These are phyloP conservation scores for Quercus wislizeni DNA, from an alignment of 306 rosid species.

Conservation along the genomic window DNA sequence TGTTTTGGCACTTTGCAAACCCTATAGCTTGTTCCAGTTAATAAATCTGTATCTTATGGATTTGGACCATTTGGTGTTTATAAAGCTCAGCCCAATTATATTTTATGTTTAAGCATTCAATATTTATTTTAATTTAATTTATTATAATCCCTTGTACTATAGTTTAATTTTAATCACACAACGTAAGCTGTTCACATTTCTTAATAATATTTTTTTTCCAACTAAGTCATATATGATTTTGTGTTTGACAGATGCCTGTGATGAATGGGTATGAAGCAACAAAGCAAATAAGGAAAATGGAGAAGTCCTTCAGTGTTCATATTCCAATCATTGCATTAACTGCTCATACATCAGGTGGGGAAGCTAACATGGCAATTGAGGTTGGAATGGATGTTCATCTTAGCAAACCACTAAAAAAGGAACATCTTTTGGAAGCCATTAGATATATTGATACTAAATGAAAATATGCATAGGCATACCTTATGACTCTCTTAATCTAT, in stretches of 20 bases:
- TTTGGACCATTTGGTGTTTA: too few relatives aligned
- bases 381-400: constrained; percentile 70
- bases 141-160: too few relatives aligned
- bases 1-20: too few relatives aligned
- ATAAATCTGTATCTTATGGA: too few relatives aligned
- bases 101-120: not conserved
- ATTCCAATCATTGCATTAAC: constrained; percentile 77
- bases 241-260: constrained; percentile 54
- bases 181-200: too few relatives aligned
- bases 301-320: constrained; percentile 34
- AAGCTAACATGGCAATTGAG: constrained; percentile 29
- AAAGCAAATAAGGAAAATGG: constrained; percentile 49
- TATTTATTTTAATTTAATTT: not conserved
- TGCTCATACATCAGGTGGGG: constrained; percentile 38
- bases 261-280: constrained; percentile 74
- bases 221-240: not conserved
- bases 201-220: not conserved
- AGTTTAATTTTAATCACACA: too few relatives aligned
- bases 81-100: too few relatives aligned
- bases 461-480: not conserved
- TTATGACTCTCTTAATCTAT: not conserved
- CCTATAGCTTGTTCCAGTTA: too few relatives aligned
- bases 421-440: constrained; percentile 46
- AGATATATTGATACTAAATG: constrained; percentile 21
- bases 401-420: constrained; percentile 43